phyloP scores from a whole-genome alignment of 208 protist genomes.

The Wallacemonas sp. region DNA sequence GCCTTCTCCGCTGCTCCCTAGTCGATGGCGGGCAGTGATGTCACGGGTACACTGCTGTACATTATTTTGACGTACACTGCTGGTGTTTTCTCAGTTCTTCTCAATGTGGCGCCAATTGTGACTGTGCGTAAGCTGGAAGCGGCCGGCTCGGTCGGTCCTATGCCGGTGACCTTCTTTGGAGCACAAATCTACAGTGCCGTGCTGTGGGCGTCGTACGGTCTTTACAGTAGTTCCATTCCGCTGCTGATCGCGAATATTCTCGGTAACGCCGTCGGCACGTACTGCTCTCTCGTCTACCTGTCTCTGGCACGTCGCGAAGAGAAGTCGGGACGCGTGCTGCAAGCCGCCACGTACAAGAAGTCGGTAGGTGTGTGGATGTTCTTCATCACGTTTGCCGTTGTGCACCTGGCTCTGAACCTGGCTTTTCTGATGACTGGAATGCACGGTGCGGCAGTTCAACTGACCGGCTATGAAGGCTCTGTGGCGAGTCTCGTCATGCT shows the following conservation, averaged over 20 bases:
- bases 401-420: constrained; percentile 35
- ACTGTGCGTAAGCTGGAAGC: constrained; percentile 49
- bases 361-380: constrained; percentile 38
- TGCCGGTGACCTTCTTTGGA: constrained; percentile 59
- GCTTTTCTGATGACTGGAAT: constrained; percentile 27
- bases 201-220: constrained; percentile 63
- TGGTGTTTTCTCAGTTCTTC: constrained; percentile 41
- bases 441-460: constrained; percentile 15
- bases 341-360: constrained; percentile 54
- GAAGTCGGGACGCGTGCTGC: constrained; percentile 36
- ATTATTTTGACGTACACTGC: constrained; percentile 48
- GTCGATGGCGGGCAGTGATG: constrained; percentile 25
- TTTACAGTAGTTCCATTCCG: constrained; percentile 32
- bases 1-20: too few species aligned
- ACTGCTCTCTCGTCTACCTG: constrained; percentile 57
- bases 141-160: constrained; percentile 44
- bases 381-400: constrained; percentile 30
- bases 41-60: constrained; percentile 24
- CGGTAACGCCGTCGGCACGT: constrained; percentile 57
- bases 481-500: constrained; percentile 54
- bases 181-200: constrained; percentile 55
- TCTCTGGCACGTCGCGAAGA: constrained; percentile 53
- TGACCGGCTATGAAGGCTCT: constrained; percentile 53
- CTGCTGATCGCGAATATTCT: constrained; percentile 52
- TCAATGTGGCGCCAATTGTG: constrained; percentile 49